phyloP scores from a whole-genome alignment of 257 asterid species.

The Lantana camara region DNA sequence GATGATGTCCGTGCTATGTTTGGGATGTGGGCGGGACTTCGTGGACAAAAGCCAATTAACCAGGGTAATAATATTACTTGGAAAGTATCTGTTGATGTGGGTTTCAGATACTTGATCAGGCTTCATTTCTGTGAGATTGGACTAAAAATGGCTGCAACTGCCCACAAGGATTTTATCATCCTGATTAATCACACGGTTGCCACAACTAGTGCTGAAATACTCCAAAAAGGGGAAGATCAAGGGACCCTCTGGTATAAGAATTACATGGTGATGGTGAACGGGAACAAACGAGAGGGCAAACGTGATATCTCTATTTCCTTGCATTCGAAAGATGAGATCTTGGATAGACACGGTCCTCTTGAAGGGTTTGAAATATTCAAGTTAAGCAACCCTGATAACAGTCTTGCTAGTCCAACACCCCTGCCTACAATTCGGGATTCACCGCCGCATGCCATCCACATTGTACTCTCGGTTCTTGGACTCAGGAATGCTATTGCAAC shows the following conservation, averaged over 20 bases:
- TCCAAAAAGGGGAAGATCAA: conserved; percentile 37
- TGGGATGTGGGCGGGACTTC: conserved; percentile 46
- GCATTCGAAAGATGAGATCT: no score
- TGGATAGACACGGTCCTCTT: no score
- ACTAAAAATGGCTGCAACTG: conserved; percentile 30
- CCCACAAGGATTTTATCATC: conserved; percentile 36
- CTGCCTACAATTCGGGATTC: conserved; percentile 24
- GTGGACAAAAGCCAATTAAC: conserved; percentile 27
- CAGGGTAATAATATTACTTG: no score
- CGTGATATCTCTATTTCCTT: conserved; percentile 46
- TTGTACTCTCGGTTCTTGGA: conserved; percentile 28
- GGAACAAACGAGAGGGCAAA: conserved; percentile 52
- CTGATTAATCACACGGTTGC: conserved; percentile 43
- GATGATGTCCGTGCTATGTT: conserved; percentile 42
- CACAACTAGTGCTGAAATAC: conserved; percentile 41
- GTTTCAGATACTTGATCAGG: no score
- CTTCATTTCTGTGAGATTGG: no score
- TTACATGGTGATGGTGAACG: conserved; percentile 58
- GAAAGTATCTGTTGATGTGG: no score
- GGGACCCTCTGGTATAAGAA: conserved; percentile 49
- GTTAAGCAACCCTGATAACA: no score
- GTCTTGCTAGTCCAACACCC: conserved; percentile 48
- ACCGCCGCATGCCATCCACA: conserved; percentile 11
- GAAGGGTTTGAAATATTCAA: no score
- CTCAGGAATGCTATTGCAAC: conserved; percentile 43